Percentiles rank a stretch among this genome's conserved stretches.
These are phyloP conservation scores for Phytophthora cryptogea DNA, from an alignment of 352 stramenopile species.

Conservation along the genomic window DNA sequence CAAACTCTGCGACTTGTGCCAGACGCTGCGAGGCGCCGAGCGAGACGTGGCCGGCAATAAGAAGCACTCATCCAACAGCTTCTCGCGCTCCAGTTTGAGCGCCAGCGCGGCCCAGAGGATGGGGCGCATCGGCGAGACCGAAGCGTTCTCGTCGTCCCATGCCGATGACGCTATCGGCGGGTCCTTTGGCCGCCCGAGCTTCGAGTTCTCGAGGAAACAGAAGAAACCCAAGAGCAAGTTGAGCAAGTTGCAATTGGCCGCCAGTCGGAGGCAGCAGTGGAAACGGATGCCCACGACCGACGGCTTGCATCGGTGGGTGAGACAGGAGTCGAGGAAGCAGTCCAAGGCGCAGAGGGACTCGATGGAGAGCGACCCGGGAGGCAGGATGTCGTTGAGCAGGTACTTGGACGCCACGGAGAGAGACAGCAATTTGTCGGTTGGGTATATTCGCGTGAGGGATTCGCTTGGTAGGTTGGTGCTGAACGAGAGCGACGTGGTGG, in stretches of 20 bases:
- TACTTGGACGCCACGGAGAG: constrained; percentile 62
- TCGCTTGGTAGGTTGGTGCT: constrained; percentile 68
- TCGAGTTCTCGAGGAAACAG: constrained; percentile 30
- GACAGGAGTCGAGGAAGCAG: constrained; percentile 33
- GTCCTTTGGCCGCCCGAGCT: constrained; percentile 35
- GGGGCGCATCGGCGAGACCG: constrained; percentile 48
- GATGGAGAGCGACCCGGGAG: constrained; percentile 54
- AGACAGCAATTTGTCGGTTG: constrained; percentile 67
- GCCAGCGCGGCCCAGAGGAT: constrained; percentile 37
- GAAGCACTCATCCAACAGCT: constrained; percentile 34
- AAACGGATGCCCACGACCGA: constrained; percentile 79
- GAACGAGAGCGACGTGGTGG: constrained; percentile 83
- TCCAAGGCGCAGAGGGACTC: constrained; percentile 45
- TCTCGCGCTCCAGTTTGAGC: constrained; percentile 30
- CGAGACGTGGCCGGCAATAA: constrained; percentile 45
- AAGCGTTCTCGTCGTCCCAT: constrained; percentile 45
- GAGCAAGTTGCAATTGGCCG: constrained; percentile 79
- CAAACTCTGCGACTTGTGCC: constrained; percentile 86
- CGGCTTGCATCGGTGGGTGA: constrained; percentile 75
- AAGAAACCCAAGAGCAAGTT: constrained; percentile 37
- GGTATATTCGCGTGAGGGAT: constrained; percentile 81
- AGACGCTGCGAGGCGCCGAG: constrained; percentile 67
- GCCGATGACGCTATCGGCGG: constrained; percentile 41
- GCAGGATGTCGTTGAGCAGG: constrained; percentile 37
- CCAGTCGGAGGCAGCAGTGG: constrained; percentile 72